Evolutionary conservation across 75 land plant species (phyloP).

Genomic region (Sequoia sempervirens): DNA sequence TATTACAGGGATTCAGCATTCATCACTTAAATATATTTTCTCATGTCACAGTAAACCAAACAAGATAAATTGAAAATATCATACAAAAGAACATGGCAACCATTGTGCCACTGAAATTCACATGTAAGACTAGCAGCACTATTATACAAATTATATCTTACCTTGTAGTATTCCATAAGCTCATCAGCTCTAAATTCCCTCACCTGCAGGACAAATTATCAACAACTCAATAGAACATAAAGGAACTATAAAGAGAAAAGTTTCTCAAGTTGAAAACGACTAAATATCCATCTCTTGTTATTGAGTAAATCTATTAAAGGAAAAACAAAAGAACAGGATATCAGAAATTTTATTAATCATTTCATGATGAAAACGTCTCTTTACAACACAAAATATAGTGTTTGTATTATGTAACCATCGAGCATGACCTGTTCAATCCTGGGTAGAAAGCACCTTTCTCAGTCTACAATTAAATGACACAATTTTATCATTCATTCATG

Average conservation of each 20-base stretch:
- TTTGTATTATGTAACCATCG: not conserved
- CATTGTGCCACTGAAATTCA: not conserved
- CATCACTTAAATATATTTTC: not conserved
- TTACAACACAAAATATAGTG: not conserved
- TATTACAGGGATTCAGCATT: no score
- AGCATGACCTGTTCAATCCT: not conserved
- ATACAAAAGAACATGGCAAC: not conserved
- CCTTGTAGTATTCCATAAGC: conserved; percentile 93
- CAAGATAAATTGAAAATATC: conserved; percentile 2
- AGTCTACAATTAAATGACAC: not conserved
- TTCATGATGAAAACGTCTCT: not conserved
- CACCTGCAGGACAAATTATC: conserved; percentile 32
- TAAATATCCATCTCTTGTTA: not conserved
- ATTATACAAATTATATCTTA: conserved; percentile 17
- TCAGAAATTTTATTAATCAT: not conserved
- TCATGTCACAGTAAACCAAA: not conserved
- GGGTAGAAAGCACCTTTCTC: not conserved
- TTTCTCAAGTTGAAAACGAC: not conserved
- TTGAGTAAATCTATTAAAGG: not conserved
- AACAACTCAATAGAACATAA: not conserved
- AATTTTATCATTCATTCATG: not conserved
- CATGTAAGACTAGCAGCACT: not conserved
- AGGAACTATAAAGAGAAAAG: not conserved
- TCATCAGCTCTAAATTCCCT: conserved; percentile 85
- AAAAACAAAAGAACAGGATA: not conserved